Evolutionary conservation across 163 green algal genomes (phyloP).

Genomic region (Scenedesmus sp.): DNA sequence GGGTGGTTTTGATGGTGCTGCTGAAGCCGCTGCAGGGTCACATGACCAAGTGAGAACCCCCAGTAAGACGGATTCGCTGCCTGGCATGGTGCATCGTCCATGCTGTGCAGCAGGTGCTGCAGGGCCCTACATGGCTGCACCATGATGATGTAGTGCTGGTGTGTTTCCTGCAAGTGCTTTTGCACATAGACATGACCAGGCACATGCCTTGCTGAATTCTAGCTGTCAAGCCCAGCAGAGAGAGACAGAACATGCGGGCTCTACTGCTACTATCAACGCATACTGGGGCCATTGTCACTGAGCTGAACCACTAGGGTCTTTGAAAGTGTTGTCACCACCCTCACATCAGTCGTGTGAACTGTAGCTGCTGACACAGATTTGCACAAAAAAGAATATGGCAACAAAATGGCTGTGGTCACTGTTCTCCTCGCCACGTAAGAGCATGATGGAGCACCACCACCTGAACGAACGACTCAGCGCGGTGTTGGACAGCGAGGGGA

Average conservation of each 20-base stretch:
- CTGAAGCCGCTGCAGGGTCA: conserved; percentile 18
- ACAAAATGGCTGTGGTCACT: conserved; percentile 32
- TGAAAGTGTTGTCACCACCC: neutral
- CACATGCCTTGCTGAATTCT: neutral
- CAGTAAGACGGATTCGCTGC: conserved; percentile 2
- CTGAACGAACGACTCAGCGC: conserved; percentile 22
- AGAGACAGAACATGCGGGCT: neutral
- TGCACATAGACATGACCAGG: neutral
- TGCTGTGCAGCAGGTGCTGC: neutral
- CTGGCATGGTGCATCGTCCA: neutral
- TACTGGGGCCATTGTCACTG: neutral
- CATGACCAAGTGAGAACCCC: conserved; percentile 2
- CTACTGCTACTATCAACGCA: neutral
- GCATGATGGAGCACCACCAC: conserved; percentile 45
- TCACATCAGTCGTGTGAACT: neutral
- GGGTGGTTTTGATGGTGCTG: neutral
- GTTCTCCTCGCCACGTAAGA: neutral
- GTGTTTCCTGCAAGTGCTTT: neutral
- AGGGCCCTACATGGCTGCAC: neutral
- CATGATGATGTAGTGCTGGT: neutral
- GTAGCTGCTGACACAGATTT: neutral
- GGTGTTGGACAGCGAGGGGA: conserved; percentile 30
- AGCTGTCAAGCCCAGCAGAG: neutral
- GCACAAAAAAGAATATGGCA: conserved; percentile 1
- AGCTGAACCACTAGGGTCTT: neutral